Evolutionary conservation across 805 yeast genomes (phyloP).

Genomic region (Hanseniaspora opuntiae): DNA sequence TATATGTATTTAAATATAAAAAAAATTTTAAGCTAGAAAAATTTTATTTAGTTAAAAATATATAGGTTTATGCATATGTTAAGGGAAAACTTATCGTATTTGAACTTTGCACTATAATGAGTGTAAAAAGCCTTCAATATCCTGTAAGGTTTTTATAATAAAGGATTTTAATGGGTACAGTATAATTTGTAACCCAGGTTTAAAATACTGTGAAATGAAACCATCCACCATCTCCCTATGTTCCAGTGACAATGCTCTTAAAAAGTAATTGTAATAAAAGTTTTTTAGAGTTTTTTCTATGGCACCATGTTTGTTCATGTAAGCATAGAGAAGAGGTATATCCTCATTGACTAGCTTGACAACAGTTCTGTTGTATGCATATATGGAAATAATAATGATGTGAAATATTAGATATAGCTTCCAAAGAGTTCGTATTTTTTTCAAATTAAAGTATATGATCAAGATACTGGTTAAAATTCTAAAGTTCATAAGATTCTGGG

Average conservation of each 20-base stretch:
- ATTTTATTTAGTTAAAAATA: background rate
- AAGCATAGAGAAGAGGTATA: slow-evolving; percentile 1
- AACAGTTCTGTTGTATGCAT: slow-evolving; percentile 7
- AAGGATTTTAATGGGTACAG: background rate
- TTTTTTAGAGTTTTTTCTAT: background rate
- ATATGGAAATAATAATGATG: background rate
- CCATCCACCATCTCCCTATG: slow-evolving; percentile 1
- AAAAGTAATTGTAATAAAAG: background rate
- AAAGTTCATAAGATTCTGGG: background rate
- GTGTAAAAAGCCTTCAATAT: slow-evolving; percentile 3
- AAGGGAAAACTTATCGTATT: background rate
- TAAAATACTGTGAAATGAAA: background rate
- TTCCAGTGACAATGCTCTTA: background rate
- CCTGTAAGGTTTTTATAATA: slow-evolving; percentile 2
- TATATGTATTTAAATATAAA: background rate
- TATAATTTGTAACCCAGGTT: background rate
- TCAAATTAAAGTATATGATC: background rate
- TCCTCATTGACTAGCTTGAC: slow-evolving; percentile 5
- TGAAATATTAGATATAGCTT: background rate
- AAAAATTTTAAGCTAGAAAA: background rate
- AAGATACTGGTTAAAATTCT: background rate
- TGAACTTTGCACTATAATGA: background rate
- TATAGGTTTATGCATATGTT: background rate
- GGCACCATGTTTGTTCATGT: slow-evolving; percentile 10
- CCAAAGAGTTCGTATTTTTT: background rate